These are phyloP conservation scores for Musa balbisiana DNA, from an alignment of 202 grass and related monocot genomes.

Conservation along the genomic window DNA sequence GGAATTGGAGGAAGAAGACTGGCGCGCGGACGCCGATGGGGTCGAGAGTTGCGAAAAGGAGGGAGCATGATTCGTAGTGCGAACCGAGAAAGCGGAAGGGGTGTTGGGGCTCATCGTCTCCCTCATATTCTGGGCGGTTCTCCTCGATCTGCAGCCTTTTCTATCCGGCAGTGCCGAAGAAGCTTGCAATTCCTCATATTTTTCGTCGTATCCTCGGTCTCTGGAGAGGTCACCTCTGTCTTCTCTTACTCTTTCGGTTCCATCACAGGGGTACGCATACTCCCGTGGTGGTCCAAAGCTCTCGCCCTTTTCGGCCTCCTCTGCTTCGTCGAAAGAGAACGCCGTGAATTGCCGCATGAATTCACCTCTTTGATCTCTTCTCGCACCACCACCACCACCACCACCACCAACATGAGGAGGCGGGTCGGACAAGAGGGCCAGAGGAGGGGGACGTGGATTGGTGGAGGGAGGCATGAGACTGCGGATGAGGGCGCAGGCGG, in stretches of 20 bases:
- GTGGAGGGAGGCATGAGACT: conserved; percentile 8
- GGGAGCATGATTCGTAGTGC: background rate
- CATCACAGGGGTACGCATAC: background rate
- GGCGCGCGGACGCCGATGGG: background rate
- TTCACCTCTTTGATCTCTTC: background rate
- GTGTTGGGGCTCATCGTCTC: background rate
- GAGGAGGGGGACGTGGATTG: background rate
- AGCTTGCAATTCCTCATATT: conserved; percentile 2
- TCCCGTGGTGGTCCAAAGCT: background rate
- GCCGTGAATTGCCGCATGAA: background rate
- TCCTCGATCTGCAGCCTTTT: background rate
- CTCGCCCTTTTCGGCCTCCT: background rate
- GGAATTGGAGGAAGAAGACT: background rate
- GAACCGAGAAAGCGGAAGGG: conserved; percentile 20
- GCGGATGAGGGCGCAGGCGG: conserved; percentile 7
- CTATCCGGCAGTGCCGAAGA: too few relatives aligned
- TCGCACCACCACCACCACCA: background rate
- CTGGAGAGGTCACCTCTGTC: background rate
- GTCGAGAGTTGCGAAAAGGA: background rate
- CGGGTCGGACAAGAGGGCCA: background rate
- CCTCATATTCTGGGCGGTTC: conserved; percentile 4
- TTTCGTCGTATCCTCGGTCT: background rate
- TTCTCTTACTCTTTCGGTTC: background rate
- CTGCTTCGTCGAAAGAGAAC: background rate
- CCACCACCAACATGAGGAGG: background rate